These are phyloP conservation scores for Spinacia oleracea DNA, from an alignment of 179 eudicot genomes.

Conservation along the genomic window DNA sequence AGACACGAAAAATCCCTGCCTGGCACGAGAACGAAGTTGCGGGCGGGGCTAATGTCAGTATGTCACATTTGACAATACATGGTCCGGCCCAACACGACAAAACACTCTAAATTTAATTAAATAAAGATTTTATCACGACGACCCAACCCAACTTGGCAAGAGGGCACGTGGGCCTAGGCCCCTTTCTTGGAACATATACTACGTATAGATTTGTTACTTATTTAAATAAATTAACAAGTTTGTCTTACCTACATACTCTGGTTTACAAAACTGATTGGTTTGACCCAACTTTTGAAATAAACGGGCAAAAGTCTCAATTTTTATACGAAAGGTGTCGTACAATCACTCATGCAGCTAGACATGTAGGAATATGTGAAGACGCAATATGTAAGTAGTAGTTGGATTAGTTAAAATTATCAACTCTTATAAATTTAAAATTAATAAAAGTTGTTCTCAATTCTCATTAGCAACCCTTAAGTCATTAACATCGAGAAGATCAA, in stretches of 20 bases:
- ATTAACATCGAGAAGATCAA: constrained; percentile 1
- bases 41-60: too few relatives aligned
- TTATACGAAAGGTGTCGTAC: neutral
- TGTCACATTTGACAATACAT: too few relatives aligned
- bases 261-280: neutral
- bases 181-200: too few relatives aligned
- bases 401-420: constrained; percentile 4
- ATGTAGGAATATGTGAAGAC: neutral
- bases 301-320: neutral
- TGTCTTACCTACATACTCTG: neutral
- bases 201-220: neutral
- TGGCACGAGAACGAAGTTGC: too few relatives aligned
- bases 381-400: neutral
- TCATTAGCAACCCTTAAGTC: neutral
- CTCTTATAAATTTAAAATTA: neutral
- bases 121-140: too few relatives aligned
- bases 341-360: too few relatives aligned
- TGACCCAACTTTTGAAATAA: neutral
- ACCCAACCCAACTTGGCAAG: too few relatives aligned
- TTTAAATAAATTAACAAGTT: neutral
- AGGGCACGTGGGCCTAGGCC: too few relatives aligned
- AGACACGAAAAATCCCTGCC: too few relatives aligned
- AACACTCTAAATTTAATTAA: too few relatives aligned
- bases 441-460: neutral
- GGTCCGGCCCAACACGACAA: too few relatives aligned